Percentiles rank a stretch among this genome's conserved stretches.
Conservation (phyloP, 345 rosid species). For the Populus ilicifolia region DNA sequence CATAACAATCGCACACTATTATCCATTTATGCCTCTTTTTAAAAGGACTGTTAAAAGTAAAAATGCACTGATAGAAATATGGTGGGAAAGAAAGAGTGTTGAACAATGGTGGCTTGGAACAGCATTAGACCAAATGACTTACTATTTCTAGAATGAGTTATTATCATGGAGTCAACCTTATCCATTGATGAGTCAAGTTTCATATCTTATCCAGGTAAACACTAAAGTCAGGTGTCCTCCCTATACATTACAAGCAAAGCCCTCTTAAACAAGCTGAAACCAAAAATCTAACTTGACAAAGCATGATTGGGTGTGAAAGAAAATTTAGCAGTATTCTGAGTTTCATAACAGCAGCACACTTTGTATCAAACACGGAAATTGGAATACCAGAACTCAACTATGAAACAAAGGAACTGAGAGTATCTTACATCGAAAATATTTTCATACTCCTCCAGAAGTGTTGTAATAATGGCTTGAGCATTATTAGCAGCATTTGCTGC, state of each 20-base stretch:
- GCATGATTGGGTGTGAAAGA: not conserved
- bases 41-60: not conserved
- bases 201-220: not conserved
- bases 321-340: not conserved
- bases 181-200: not conserved
- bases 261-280: not conserved
- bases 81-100: not conserved
- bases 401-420: slow-evolving; percentile 12
- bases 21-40: not conserved
- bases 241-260: not conserved
- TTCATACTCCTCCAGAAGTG: slow-evolving; percentile 83
- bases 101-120: not conserved
- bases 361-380: not conserved
- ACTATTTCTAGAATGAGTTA: not conserved
- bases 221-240: not conserved
- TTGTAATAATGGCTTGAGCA: slow-evolving; percentile 82
- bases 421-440: slow-evolving; percentile 83
- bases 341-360: slow-evolving; percentile 1
- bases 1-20: not conserved
- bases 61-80: not conserved
- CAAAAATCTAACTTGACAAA: not conserved
- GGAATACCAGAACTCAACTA: not conserved
- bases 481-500: slow-evolving; percentile 98
- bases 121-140: not conserved
- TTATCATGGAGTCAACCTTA: not conserved